Conservation (phyloP, 2,329 filamentous ascomycete species). For the Fusarium secorum region DNA sequence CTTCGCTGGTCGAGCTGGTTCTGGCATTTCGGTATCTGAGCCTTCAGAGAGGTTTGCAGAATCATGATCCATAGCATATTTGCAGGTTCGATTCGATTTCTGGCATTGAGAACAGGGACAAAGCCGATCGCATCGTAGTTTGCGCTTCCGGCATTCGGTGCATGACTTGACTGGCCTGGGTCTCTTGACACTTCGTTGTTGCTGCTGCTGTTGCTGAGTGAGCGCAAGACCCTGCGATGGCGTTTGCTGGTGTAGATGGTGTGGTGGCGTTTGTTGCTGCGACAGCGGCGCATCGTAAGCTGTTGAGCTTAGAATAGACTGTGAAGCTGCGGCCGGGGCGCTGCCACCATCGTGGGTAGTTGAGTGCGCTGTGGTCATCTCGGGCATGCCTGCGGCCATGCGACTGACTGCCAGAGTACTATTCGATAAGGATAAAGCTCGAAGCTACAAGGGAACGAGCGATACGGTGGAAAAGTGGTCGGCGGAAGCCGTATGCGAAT, state of each 20-base stretch:
- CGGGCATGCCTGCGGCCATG: slow-evolving; percentile 14
- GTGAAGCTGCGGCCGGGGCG: slow-evolving; percentile 17
- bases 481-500: slow-evolving; percentile 3
- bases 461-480: not conserved
- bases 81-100: slow-evolving; percentile 62
- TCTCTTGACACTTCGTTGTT: slow-evolving; percentile 59
- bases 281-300: slow-evolving; percentile 39
- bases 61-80: slow-evolving; percentile 60
- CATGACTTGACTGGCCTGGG: slow-evolving; percentile 65
- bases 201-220: slow-evolving; percentile 42
- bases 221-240: slow-evolving; percentile 35
- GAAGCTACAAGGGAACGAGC: not conserved
- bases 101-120: slow-evolving; percentile 66
- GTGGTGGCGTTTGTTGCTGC: slow-evolving; percentile 41
- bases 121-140: slow-evolving; percentile 64
- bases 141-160: slow-evolving; percentile 65
- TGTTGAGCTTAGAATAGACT: slow-evolving; percentile 30
- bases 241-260: slow-evolving; percentile 41
- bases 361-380: slow-evolving; percentile 39
- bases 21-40: slow-evolving; percentile 53
- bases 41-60: slow-evolving; percentile 57
- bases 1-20: slow-evolving; percentile 49
- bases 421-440: slow-evolving; percentile 3
- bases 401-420: slow-evolving; percentile 1
- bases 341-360: slow-evolving; percentile 36